phyloP scores from a whole-genome alignment of 202 grass and related monocot genomes.

The Musa balbisiana region DNA sequence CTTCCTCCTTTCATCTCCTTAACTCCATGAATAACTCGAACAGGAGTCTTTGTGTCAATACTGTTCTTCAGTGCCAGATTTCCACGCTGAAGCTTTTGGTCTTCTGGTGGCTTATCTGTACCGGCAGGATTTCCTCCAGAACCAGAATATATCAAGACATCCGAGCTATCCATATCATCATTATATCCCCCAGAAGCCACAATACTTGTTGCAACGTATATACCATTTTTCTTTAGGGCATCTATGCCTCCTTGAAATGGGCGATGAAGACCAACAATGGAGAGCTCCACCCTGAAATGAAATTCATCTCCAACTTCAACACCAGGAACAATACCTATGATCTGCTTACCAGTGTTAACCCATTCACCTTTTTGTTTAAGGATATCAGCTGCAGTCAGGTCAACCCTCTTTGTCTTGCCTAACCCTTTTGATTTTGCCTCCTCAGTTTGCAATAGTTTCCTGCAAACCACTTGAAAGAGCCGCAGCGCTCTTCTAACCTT shows the following conservation, averaged over 20 bases:
- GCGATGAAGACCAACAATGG: slow-evolving; percentile 60
- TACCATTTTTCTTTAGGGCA: slow-evolving; percentile 19
- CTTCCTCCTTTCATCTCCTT: slow-evolving; percentile 39
- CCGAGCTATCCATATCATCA: slow-evolving; percentile 42
- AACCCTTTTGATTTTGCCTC: slow-evolving; percentile 34
- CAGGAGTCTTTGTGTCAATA: slow-evolving; percentile 44
- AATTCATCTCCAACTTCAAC: slow-evolving; percentile 80
- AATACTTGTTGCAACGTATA: slow-evolving; percentile 50
- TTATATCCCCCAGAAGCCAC: slow-evolving; percentile 68
- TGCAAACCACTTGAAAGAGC: slow-evolving; percentile 48
- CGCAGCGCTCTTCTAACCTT: slow-evolving; percentile 47
- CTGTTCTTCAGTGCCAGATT: slow-evolving; percentile 72
- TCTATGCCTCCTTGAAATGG: slow-evolving; percentile 51
- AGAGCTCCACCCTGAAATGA: slow-evolving; percentile 50
- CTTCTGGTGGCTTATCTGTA: slow-evolving; percentile 33
- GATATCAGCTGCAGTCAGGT: slow-evolving; percentile 38
- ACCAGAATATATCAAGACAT: slow-evolving; percentile 74
- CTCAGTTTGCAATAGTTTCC: slow-evolving; percentile 42
- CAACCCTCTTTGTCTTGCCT: slow-evolving; percentile 38
- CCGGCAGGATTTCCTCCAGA: slow-evolving; percentile 50
- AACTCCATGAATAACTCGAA: slow-evolving; percentile 68
- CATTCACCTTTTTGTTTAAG: slow-evolving; percentile 34
- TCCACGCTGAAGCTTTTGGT: slow-evolving; percentile 62
- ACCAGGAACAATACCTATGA: slow-evolving; percentile 48
- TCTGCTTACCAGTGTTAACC: slow-evolving; percentile 25